phyloP scores from a whole-genome alignment of 2,329 filamentous ascomycete species.

The Metarhizium rileyi region DNA sequence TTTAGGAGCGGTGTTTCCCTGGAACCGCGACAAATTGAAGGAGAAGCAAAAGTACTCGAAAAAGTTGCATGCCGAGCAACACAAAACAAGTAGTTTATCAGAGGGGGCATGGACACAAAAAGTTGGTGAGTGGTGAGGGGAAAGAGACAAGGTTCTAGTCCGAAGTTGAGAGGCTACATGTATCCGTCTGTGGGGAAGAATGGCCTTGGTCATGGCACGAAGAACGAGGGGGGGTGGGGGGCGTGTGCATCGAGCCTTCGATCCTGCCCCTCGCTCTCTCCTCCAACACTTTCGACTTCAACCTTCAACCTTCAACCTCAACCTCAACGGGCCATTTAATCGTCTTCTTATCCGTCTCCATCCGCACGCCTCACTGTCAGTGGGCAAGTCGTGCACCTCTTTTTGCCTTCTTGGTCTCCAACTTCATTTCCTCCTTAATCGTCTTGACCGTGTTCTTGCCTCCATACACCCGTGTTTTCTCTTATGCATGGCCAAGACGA shows the following conservation, averaged over 20 bases:
- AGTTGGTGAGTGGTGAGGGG: background rate
- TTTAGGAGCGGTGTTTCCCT: background rate
- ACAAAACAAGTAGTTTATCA: background rate
- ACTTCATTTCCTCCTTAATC: background rate
- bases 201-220: background rate
- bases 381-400: too few species aligned
- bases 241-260: background rate
- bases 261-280: too few species aligned
- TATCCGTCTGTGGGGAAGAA: too few species aligned
- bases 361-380: too few species aligned
- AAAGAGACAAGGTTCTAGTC: background rate
- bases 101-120: background rate
- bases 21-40: background rate
- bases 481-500: background rate
- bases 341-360: too few species aligned
- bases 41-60: background rate
- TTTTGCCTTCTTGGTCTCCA: too few species aligned
- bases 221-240: too few species aligned
- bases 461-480: slow-evolving; percentile 1
- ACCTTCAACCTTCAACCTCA: too few species aligned
- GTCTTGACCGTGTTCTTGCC: background rate
- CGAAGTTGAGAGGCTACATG: too few species aligned
- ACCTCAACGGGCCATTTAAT: too few species aligned
- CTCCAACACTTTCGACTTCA: too few species aligned
- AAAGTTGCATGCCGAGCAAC: background rate